These are phyloP conservation scores for Verticillium nubilum DNA, from an alignment of 2,329 filamentous ascomycete species.

Conservation along the genomic window DNA sequence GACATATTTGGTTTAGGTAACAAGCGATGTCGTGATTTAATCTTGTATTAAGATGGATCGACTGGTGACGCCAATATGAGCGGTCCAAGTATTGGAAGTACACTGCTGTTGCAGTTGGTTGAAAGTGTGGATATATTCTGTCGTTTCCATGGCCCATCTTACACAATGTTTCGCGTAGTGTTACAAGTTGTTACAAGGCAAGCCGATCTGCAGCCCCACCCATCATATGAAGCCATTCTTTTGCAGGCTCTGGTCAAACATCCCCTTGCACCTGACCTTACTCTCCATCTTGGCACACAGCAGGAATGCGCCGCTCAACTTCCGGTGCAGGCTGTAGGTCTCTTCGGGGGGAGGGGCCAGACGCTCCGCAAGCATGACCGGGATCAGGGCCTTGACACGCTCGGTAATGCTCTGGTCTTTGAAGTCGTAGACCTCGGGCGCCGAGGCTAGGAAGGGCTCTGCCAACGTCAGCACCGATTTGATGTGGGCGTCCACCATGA, in stretches of 20 bases:
- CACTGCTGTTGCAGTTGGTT: too few relatives aligned
- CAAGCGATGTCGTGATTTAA: too few relatives aligned
- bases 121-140: neutral
- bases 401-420: slow-evolving; percentile 93
- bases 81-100: too few relatives aligned
- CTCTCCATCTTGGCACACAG: slow-evolving; percentile 84
- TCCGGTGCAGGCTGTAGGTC: slow-evolving; percentile 92
- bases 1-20: too few relatives aligned
- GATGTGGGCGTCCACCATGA: slow-evolving; percentile 90
- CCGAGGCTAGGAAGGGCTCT: slow-evolving; percentile 75
- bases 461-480: slow-evolving; percentile 83
- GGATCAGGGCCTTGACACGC: slow-evolving; percentile 80
- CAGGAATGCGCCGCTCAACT: slow-evolving; percentile 90
- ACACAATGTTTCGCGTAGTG: neutral
- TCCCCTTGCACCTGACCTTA: slow-evolving; percentile 69
- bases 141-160: neutral
- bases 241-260: slow-evolving; percentile 62
- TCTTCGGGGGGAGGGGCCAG: slow-evolving; percentile 91
- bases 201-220: neutral
- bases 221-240: slow-evolving; percentile 22
- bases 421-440: slow-evolving; percentile 87
- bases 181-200: neutral
- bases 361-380: slow-evolving; percentile 86
- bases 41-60: too few relatives aligned
- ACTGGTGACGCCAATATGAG: too few relatives aligned